Evolutionary conservation across 2,329 filamentous ascomycete species (phyloP), one percentile per base, ranked within the genome.

Genomic region (Thelonectria olida): DNA sequence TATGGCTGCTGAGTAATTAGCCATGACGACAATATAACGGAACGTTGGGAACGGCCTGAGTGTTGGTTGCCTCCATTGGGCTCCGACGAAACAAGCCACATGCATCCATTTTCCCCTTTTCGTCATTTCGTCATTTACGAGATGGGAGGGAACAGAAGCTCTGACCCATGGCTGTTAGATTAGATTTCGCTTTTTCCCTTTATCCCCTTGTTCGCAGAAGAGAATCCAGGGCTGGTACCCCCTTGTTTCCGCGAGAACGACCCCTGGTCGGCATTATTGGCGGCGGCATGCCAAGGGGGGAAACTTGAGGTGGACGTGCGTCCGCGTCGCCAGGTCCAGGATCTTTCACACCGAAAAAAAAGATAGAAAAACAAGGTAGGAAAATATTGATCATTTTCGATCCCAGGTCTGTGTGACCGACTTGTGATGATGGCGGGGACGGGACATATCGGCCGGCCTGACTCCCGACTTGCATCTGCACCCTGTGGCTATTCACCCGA

Each of bases 381-480:
- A 38, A 45, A 52, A 25, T 15, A 42, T 47, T 48, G 41, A 45
- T 17, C 20, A n/a, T 34, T 38, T 25, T 19, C 48, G 31, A 52
- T 28, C 34, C 54, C 22, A 54, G 49, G 44, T 47, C 44, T 36
- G 52, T 47, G 28, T 50, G 48, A 45, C 42, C 47, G 55, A 64
- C 47, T 53, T 62, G 59, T 60, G 63, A 66, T 61, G 63, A 68
- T 64, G 58, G 63, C 62, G 65, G 64, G 53, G 25, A 54, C 67
- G 67, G 65, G 61, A 65, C 58, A 61, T 55, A 54, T 60, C 42
- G 54, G 57, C 58, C 58, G 62, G 60, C 61, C 63, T 62, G 59
- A 60, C 61, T 70, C 67, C 67, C 67, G 68, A 68, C 49, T 50
- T 68, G 67, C 44, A 48, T 49, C 52, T 61, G 60, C 62, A 62